Percentiles rank a stretch among this genome's conserved stretches.
Conservation (phyloP, 805 yeast species). For the Priceomyces carsonii region DNA sequence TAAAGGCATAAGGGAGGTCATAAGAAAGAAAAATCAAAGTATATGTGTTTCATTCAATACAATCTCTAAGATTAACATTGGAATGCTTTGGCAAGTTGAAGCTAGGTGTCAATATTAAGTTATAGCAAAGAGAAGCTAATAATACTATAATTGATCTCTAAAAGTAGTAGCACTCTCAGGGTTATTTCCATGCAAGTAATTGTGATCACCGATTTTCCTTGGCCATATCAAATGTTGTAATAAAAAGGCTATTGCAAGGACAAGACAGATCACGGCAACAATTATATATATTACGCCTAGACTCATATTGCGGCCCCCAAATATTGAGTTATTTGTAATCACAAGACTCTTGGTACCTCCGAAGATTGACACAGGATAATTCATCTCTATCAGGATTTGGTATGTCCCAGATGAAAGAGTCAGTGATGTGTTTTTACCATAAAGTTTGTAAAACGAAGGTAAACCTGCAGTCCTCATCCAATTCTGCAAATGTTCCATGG, state of each 20-base stretch:
- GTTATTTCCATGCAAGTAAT: constrained; percentile 42
- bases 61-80: no score
- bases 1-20: no score
- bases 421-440: constrained; percentile 65
- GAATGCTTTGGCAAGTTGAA: no score
- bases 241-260: constrained; percentile 74
- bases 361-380: constrained; percentile 79
- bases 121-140: background rate
- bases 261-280: constrained; percentile 74
- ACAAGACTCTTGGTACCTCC: constrained; percentile 90
- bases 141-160: constrained; percentile 26
- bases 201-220: constrained; percentile 81
- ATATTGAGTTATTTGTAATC: constrained; percentile 74
- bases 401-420: constrained; percentile 68
- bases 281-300: constrained; percentile 83
- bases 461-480: constrained; percentile 99
- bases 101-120: no score
- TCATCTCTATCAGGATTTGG: constrained; percentile 62
- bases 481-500: constrained; percentile 85
- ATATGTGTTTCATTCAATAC: no score
- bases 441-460: constrained; percentile 84
- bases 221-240: constrained; percentile 82
- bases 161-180: constrained; percentile 17
- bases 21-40: no score
- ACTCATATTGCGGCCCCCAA: constrained; percentile 87